phyloP scores from a whole-genome alignment of 495 filamentous ascomycete genomes.

The Cercophora newfieldiana region DNA sequence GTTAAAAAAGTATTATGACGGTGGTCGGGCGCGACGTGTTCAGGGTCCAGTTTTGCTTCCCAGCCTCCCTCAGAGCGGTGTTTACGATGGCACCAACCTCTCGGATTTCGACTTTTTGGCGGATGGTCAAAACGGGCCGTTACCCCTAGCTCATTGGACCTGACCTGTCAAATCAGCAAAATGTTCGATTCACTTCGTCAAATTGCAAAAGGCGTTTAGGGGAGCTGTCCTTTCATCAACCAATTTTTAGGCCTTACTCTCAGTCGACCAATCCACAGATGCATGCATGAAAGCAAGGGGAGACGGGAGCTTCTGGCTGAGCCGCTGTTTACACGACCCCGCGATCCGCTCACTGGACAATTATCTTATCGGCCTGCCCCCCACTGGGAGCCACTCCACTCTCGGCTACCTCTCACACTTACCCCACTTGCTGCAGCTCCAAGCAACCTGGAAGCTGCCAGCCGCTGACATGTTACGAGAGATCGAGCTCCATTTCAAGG shows the following conservation, averaged over 20 bases:
- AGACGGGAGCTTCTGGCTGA: conserved; percentile 17
- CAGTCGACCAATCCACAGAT: background rate
- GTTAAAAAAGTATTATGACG: conserved; percentile 10
- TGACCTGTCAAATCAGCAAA: conserved; percentile 20
- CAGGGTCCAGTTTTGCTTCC: conserved; percentile 26
- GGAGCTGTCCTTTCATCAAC: conserved; percentile 12
- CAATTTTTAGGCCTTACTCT: background rate
- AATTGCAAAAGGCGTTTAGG: conserved; percentile 6
- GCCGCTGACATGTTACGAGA: background rate
- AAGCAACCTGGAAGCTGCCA: background rate
- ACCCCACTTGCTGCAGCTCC: background rate
- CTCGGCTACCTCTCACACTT: conserved; percentile 1
- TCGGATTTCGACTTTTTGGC: conserved; percentile 25
- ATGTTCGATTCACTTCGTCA: background rate
- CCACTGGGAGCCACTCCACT: background rate
- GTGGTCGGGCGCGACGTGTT: conserved; percentile 29
- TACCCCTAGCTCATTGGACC: conserved; percentile 10
- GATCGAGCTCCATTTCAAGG: too few species aligned
- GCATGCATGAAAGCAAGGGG: background rate
- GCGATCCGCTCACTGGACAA: conserved; percentile 29
- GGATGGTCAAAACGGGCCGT: background rate
- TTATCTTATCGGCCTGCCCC: conserved; percentile 21
- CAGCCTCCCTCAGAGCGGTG: conserved; percentile 28
- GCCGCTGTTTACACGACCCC: conserved; percentile 30
- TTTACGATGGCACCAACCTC: conserved; percentile 31